Conservation (phyloP, 805 yeast species). For the Cyberlindnera veronae region DNA sequence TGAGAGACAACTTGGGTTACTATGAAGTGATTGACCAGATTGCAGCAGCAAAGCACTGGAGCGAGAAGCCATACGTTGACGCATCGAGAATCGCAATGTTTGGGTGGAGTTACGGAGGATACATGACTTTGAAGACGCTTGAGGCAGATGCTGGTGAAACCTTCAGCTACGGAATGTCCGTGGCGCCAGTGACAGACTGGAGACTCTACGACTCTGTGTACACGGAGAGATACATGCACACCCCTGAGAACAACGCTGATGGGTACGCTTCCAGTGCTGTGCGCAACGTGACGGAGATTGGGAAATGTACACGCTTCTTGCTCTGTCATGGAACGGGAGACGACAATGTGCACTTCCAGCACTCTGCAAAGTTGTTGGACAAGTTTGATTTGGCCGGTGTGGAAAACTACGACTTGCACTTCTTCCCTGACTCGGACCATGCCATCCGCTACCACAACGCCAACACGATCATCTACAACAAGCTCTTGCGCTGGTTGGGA, state of each 20-base stretch:
- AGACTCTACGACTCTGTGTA: slow-evolving; percentile 85
- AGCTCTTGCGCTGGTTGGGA: slow-evolving; percentile 59
- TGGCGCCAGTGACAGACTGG: slow-evolving; percentile 98
- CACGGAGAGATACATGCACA: slow-evolving; percentile 92
- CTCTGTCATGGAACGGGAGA: slow-evolving; percentile 97
- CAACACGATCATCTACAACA: slow-evolving; percentile 63
- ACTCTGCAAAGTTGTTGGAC: slow-evolving; percentile 76
- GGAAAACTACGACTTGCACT: slow-evolving; percentile 79
- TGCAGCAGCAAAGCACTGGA: slow-evolving; percentile 74
- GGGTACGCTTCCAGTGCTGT: slow-evolving; percentile 65
- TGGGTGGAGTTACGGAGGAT: slow-evolving; percentile 99
- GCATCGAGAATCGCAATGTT: slow-evolving; percentile 72
- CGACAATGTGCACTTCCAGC: slow-evolving; percentile 95
- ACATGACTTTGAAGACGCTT: slow-evolving; percentile 81
- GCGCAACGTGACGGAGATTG: slow-evolving; percentile 52
- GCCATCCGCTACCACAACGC: slow-evolving; percentile 72
- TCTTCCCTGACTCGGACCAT: slow-evolving; percentile 83
- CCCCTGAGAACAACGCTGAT: slow-evolving; percentile 61
- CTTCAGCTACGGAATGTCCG: slow-evolving; percentile 88
- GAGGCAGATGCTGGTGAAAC: slow-evolving; percentile 74
- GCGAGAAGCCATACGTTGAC: slow-evolving; percentile 60
- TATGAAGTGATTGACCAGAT: slow-evolving; percentile 87
- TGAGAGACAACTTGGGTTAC: slow-evolving; percentile 77
- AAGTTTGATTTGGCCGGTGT: slow-evolving; percentile 63
- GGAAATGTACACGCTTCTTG: slow-evolving; percentile 60